Percentiles rank a stretch among this genome's conserved stretches.
These are phyloP conservation scores for Quillaja saponaria DNA, from an alignment of 306 rosid genomes.

Conservation along the genomic window DNA sequence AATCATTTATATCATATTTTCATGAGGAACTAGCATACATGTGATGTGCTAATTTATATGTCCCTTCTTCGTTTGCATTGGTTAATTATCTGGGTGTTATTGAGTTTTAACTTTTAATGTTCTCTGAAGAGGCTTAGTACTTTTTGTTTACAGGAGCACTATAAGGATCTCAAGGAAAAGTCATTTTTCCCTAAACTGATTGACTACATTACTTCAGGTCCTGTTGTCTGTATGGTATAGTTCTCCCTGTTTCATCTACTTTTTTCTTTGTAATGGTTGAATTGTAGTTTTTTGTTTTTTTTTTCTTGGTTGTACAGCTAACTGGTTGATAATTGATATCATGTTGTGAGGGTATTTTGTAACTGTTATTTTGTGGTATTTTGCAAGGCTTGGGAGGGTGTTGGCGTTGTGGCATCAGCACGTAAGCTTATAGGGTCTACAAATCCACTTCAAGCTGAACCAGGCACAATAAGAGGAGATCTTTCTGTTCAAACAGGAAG, in stretches of 20 bases:
- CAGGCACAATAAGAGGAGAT: slow-evolving; percentile 98
- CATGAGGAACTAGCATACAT: slow-evolving; percentile 11
- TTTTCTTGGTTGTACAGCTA: not conserved
- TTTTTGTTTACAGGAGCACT: slow-evolving; percentile 73
- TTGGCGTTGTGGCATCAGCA: slow-evolving; percentile 88
- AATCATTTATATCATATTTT: slow-evolving; percentile 16
- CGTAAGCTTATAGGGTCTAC: slow-evolving; percentile 95
- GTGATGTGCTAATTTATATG: slow-evolving; percentile 1
- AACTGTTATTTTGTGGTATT: not conserved
- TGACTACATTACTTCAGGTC: slow-evolving; percentile 93
- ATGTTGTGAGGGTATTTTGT: slow-evolving; percentile 13
- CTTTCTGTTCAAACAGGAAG: slow-evolving; percentile 91
- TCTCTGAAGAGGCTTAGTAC: slow-evolving; percentile 8
- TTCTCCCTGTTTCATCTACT: slow-evolving; percentile 10
- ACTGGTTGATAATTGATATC: slow-evolving; percentile 25
- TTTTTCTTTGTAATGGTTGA: slow-evolving; percentile 23
- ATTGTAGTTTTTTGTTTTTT: slow-evolving; percentile 11
- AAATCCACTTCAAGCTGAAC: slow-evolving; percentile 93
- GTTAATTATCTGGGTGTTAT: slow-evolving; percentile 12
- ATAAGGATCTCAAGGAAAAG: slow-evolving; percentile 81
- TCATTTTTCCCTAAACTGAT: slow-evolving; percentile 80
- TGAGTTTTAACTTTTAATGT: slow-evolving; percentile 15
- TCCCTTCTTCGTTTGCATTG: slow-evolving; percentile 18
- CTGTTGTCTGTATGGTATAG: slow-evolving; percentile 92
- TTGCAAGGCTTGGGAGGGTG: slow-evolving; percentile 97